These are phyloP conservation scores for Syzygium oleosum DNA, from an alignment of 345 rosid species.

Conservation along the genomic window DNA sequence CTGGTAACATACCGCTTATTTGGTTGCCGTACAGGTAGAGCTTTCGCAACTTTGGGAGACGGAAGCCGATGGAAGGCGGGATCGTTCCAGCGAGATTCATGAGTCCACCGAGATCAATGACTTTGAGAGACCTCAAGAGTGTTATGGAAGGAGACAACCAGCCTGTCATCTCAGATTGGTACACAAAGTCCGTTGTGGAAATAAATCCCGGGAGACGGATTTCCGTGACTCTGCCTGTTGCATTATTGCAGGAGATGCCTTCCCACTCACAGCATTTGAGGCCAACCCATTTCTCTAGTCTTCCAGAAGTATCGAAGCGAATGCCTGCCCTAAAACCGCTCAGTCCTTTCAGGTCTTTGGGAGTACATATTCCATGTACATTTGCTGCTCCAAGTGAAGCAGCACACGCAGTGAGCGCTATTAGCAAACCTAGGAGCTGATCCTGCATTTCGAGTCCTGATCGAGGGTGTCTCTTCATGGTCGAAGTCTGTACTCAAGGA, in stretches of 20 bases:
- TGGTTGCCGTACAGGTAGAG: slow-evolving; percentile 44
- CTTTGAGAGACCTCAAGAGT: slow-evolving; percentile 27
- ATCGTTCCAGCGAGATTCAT: slow-evolving; percentile 29
- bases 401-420: slow-evolving; percentile 3
- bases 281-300: slow-evolving; percentile 37
- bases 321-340: slow-evolving; percentile 30
- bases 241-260: slow-evolving; percentile 33
- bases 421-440: slow-evolving; percentile 9
- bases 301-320: slow-evolving; percentile 28
- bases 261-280: slow-evolving; percentile 38
- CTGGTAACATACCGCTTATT: slow-evolving; percentile 31
- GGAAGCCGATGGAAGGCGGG: slow-evolving; percentile 31
- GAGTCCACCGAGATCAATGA: slow-evolving; percentile 51
- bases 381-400: neutral
- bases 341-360: slow-evolving; percentile 32
- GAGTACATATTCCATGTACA: slow-evolving; percentile 16
- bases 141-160: slow-evolving; percentile 32
- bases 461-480: neutral
- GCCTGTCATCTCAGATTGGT: slow-evolving; percentile 43
- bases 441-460: slow-evolving; percentile 27
- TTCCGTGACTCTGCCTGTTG: slow-evolving; percentile 33
- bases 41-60: slow-evolving; percentile 23
- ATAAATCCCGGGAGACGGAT: slow-evolving; percentile 39
- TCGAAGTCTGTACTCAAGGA: neutral
- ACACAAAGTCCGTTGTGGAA: slow-evolving; percentile 14